A percentile compares a stretch with the other conserved stretches of the same genome.
Evolutionary conservation across 306 rosid genomes (phyloP).

Genomic region (Trichosanthes cucumerina): DNA sequence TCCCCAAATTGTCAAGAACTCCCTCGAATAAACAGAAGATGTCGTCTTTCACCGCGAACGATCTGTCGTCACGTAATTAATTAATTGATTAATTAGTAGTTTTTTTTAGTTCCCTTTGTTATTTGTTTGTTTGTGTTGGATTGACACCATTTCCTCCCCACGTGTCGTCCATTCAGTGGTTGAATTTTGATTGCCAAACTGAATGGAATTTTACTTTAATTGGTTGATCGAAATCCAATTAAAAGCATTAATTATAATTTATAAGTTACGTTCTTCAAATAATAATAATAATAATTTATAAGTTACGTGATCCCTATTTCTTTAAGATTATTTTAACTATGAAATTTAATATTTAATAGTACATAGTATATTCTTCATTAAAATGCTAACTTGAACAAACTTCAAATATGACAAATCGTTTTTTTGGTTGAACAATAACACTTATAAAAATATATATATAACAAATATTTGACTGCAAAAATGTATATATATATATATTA

Average conservation of each 20-base stretch:
- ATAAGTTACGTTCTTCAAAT: neutral
- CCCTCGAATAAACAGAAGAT: slow-evolving; percentile 87
- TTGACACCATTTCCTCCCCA: neutral
- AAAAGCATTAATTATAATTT: neutral
- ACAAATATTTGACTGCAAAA: too few species aligned
- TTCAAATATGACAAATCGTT: too few species aligned
- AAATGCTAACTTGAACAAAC: too few species aligned
- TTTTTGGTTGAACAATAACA: too few species aligned
- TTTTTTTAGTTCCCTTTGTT: neutral
- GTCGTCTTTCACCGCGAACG: slow-evolving; percentile 88
- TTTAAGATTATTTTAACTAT: neutral
- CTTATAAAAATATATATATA: too few species aligned
- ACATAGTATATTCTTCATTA: too few species aligned
- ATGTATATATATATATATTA: too few species aligned
- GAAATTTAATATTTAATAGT: too few species aligned
- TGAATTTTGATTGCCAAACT: neutral
- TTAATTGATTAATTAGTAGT: neutral
- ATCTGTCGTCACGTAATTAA: slow-evolving; percentile 33
- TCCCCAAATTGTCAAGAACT: slow-evolving; percentile 77
- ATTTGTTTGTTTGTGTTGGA: neutral
- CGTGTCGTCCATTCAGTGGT: neutral
- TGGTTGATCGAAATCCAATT: neutral
- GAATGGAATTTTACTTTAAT: neutral
- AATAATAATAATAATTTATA: neutral
- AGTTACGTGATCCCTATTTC: neutral